Percentiles rank a stretch among this genome's conserved stretches.
Evolutionary conservation across 2,329 filamentous ascomycete species (phyloP).

Genomic region (Chaetomiaceae sp.): DNA sequence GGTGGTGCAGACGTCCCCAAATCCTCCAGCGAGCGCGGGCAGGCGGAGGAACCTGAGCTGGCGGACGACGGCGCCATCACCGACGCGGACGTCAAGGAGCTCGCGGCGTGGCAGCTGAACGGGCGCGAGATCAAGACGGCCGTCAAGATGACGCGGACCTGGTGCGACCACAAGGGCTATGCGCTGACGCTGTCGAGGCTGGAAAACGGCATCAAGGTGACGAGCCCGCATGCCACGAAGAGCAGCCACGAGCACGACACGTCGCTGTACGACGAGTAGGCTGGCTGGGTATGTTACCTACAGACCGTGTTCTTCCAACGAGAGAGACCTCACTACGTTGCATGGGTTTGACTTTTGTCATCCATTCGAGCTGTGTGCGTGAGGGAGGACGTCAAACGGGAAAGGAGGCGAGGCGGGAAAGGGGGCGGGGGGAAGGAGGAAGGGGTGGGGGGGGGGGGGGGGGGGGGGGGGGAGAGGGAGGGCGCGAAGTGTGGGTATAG

Average conservation of each 20-base stretch:
- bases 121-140: slow-evolving; percentile 43
- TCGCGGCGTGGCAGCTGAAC: slow-evolving; percentile 38
- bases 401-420: too few species aligned
- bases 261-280: slow-evolving; percentile 19
- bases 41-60: not conserved
- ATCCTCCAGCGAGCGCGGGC: not conserved
- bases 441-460: slow-evolving; percentile 44
- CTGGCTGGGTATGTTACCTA: too few species aligned
- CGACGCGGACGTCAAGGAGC: slow-evolving; percentile 34
- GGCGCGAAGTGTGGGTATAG: slow-evolving; percentile 43
- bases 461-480: slow-evolving; percentile 39
- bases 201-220: slow-evolving; percentile 42
- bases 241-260: slow-evolving; percentile 11
- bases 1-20: too few species aligned
- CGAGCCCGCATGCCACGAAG: slow-evolving; percentile 38
- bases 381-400: too few species aligned
- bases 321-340: too few species aligned
- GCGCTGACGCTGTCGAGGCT: slow-evolving; percentile 36
- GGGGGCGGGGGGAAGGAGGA: too few species aligned
- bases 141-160: slow-evolving; percentile 40
- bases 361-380: too few species aligned
- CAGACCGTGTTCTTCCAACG: too few species aligned
- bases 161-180: slow-evolving; percentile 41
- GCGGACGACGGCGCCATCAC: slow-evolving; percentile 9
- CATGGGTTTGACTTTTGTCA: too few species aligned